Percentiles rank a stretch among this genome's conserved stretches.
These are phyloP conservation scores for Solanum pimpinellifolium DNA, from an alignment of 257 asterid genomes.

Conservation along the genomic window DNA sequence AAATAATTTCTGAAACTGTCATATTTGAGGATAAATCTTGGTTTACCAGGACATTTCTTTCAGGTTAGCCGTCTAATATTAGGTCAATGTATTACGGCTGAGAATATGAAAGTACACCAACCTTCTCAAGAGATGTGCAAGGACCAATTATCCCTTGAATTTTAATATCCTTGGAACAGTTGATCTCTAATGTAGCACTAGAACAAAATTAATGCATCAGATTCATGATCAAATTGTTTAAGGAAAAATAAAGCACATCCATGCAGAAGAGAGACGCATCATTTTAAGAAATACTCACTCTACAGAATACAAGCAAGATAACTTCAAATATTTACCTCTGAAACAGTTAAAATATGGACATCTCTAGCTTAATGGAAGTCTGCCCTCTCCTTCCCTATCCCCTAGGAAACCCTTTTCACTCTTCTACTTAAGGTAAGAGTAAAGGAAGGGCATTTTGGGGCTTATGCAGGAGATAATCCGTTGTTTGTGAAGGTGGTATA, in stretches of 20 bases:
- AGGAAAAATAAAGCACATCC: background rate
- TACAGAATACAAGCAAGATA: background rate
- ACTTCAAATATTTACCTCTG: background rate
- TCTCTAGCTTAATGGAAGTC: background rate
- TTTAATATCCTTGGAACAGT: constrained; percentile 95
- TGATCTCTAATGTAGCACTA: constrained; percentile 89
- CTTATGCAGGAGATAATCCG: background rate
- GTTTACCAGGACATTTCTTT: background rate
- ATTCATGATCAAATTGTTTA: background rate
- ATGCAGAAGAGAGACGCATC: background rate
- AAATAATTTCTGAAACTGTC: background rate
- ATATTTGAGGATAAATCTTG: background rate
- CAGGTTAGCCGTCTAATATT: background rate
- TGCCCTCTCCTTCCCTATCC: background rate
- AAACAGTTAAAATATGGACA: background rate
- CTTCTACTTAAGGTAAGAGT: background rate
- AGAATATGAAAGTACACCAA: constrained; percentile 8
- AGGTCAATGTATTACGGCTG: background rate
- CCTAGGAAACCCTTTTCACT: background rate
- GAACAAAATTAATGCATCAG: background rate
- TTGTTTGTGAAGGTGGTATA: background rate
- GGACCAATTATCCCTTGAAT: constrained; percentile 97
- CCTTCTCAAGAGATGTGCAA: constrained; percentile 95
- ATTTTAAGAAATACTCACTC: background rate
- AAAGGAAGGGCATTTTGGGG: background rate